Evolutionary conservation across 306 rosid species (phyloP).

Genomic region (Dicorynia guianensis): DNA sequence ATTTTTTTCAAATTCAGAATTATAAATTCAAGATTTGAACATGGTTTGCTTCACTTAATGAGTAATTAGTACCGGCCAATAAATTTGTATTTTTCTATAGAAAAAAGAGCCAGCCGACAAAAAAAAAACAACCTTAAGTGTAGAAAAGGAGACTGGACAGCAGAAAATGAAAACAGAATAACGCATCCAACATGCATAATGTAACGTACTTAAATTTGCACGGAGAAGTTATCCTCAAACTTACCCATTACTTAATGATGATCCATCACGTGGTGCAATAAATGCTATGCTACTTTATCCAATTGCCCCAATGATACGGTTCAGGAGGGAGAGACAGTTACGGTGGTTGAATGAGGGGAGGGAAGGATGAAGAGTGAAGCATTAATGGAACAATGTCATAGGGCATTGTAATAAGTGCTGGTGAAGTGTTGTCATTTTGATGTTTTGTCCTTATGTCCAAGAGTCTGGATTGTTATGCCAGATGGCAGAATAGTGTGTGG

Average conservation of each 20-base stretch:
- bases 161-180: slow-evolving; percentile 33
- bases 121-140: slow-evolving; percentile 17
- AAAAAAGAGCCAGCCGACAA: neutral
- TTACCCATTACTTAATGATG: slow-evolving; percentile 99
- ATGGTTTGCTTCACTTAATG: slow-evolving; percentile 27
- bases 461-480: no score
- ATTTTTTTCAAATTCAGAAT: slow-evolving; percentile 36
- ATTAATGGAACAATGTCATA: no score
- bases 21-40: slow-evolving; percentile 32
- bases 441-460: no score
- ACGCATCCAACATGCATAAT: slow-evolving; percentile 34
- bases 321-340: no score
- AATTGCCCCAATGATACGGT: slow-evolving; percentile 86
- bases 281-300: slow-evolving; percentile 86
- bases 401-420: no score
- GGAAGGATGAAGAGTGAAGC: no score
- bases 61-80: neutral
- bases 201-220: slow-evolving; percentile 17
- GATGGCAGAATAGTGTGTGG: no score
- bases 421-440: no score
- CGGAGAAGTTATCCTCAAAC: slow-evolving; percentile 36
- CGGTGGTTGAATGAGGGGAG: no score
- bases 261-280: slow-evolving; percentile 94
- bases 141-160: slow-evolving; percentile 21
- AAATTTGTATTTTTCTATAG: no score